phyloP scores from a whole-genome alignment of 805 yeast species.

The Jamesozyma gamospora region DNA sequence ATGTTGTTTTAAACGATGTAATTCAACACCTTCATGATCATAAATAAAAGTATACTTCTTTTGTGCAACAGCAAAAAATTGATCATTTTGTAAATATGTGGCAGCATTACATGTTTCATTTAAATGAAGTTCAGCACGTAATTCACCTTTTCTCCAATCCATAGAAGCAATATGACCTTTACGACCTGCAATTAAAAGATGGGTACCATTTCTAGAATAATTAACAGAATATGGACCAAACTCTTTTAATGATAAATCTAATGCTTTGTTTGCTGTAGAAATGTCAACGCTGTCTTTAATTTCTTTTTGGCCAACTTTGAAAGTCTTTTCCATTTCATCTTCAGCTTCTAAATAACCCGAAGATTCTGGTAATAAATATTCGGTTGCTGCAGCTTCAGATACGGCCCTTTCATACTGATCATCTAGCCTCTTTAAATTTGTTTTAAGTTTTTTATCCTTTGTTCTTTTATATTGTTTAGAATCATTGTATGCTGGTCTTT shows the following conservation, averaged over 20 bases:
- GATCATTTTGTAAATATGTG: slow-evolving; percentile 83
- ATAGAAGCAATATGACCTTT: slow-evolving; percentile 94
- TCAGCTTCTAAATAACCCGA: slow-evolving; percentile 87
- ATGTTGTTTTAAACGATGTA: slow-evolving; percentile 86
- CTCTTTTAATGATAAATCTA: slow-evolving; percentile 61
- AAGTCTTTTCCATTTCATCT: slow-evolving; percentile 84
- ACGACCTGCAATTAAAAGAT: slow-evolving; percentile 71
- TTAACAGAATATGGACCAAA: slow-evolving; percentile 82
- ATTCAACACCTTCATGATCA: slow-evolving; percentile 82
- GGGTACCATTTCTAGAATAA: slow-evolving; percentile 82
- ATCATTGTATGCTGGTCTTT: slow-evolving; percentile 18
- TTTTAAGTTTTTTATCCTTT: slow-evolving; percentile 52
- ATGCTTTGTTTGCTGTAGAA: slow-evolving; percentile 61
- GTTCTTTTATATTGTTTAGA: slow-evolving; percentile 20
- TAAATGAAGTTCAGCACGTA: slow-evolving; percentile 73
- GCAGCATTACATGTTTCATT: slow-evolving; percentile 89
- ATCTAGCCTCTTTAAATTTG: slow-evolving; percentile 59
- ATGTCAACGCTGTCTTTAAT: slow-evolving; percentile 67
- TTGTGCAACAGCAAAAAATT: slow-evolving; percentile 93
- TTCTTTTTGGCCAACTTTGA: slow-evolving; percentile 72
- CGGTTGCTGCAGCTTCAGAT: slow-evolving; percentile 78
- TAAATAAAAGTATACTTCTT: slow-evolving; percentile 88
- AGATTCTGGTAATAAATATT: slow-evolving; percentile 73
- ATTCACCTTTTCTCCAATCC: slow-evolving; percentile 85
- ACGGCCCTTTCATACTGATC: slow-evolving; percentile 67